phyloP scores from a whole-genome alignment of 2,329 filamentous ascomycete species.

The Chaetomiaceae sp. region DNA sequence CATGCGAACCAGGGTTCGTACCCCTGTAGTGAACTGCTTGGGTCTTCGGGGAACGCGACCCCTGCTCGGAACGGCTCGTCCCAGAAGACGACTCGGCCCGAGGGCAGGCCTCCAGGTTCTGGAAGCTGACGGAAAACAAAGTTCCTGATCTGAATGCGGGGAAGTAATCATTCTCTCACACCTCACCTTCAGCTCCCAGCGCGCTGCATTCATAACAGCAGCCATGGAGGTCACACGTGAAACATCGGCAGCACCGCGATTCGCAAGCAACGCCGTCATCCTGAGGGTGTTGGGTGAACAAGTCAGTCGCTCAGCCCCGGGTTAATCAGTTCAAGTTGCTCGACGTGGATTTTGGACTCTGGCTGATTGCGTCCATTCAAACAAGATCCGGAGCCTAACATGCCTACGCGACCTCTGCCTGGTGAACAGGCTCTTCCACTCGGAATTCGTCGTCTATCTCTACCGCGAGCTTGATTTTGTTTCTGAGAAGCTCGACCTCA shows the following conservation, averaged over 20 bases:
- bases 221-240: neutral
- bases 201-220: too few relatives aligned
- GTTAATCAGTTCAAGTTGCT: too few relatives aligned
- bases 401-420: neutral
- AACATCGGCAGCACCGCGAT: neutral
- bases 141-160: neutral
- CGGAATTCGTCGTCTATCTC: neutral
- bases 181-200: too few relatives aligned
- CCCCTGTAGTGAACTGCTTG: too few relatives aligned
- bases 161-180: neutral
- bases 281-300: neutral
- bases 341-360: neutral
- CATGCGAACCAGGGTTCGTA: too few relatives aligned
- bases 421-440: neutral
- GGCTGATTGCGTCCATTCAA: neutral
- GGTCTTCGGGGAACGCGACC: too few relatives aligned
- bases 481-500: neutral
- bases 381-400: neutral
- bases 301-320: too few relatives aligned
- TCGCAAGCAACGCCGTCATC: neutral
- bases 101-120: too few relatives aligned
- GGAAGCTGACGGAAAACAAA: neutral
- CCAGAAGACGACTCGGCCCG: too few relatives aligned
- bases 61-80: too few relatives aligned
- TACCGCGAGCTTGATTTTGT: neutral